phyloP scores from a whole-genome alignment of 2,329 filamentous ascomycete species.

The Colletotrichum liaoningense region DNA sequence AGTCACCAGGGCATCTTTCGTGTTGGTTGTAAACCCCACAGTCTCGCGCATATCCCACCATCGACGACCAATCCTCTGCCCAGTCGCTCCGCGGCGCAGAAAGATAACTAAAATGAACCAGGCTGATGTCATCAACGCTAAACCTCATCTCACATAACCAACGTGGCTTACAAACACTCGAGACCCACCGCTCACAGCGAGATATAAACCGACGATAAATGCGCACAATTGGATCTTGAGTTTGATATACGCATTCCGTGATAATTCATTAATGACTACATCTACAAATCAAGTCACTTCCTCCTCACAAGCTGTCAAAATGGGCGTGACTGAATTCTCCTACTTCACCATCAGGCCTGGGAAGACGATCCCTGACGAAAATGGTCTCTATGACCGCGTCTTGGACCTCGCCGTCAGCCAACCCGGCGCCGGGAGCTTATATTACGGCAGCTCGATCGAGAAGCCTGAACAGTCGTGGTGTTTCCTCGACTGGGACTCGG shows the following conservation, averaged over 20 bases:
- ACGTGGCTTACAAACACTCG: not conserved
- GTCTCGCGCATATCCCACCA: accelerated
- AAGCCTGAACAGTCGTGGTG: slow-evolving; percentile 40
- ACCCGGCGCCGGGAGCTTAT: slow-evolving; percentile 37
- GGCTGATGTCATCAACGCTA: not conserved
- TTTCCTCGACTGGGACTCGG: slow-evolving; percentile 42
- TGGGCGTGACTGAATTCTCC: slow-evolving; percentile 40
- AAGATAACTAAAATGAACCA: not conserved
- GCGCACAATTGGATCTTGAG: no score
- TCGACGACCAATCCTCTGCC: not conserved
- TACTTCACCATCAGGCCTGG: slow-evolving; percentile 38
- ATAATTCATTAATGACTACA: not conserved
- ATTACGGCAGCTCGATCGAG: slow-evolving; percentile 41
- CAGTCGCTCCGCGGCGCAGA: not conserved
- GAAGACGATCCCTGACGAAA: slow-evolving; percentile 29
- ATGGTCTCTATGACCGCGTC: slow-evolving; percentile 34
- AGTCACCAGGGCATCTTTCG: not conserved
- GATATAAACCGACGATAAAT: not conserved
- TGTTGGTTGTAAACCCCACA: not conserved
- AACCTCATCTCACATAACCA: not conserved
- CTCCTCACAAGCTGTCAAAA: not conserved
- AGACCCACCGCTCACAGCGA: not conserved
- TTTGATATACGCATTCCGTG: not conserved
- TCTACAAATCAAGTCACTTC: not conserved
- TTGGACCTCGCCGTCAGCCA: slow-evolving; percentile 38